Base-by-base conservation (phyloP, 257 asterid species). In the Phtheirospermum japonicum region DNA sequence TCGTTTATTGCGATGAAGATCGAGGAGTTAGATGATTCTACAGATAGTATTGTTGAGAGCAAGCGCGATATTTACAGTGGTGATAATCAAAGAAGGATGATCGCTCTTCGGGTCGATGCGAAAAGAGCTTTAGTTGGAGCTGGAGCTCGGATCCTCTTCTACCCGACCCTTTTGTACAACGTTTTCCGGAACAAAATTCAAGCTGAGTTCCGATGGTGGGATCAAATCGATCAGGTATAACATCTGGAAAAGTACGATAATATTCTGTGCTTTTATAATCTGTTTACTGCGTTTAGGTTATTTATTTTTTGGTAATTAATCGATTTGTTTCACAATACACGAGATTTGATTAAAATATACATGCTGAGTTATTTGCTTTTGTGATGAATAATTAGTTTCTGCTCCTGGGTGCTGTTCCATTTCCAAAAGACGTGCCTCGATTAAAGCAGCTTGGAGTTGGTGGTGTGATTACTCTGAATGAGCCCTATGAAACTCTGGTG, bases 191-290 rank as follows among this genome's bases (percentile, higher is more conserved):
- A 91, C 78, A 88, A 84, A 73, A 76, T 86, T 70, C 83, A 84
- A 59, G 70, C 96, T 20, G 95, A 88, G 77, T 91, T 88, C 79
- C 77, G 94, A 55, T 91, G 98, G 98, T 91, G 98, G 98, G 98
- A 91, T 77, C 81, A 85, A 72, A 81, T 91, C 45, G 94, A 91
- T 72, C 90, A 91, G 96, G 98, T 90, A 60, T 45, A 56, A 6
- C 19, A 18, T 51, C 57, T 61, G 12, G 28, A 11, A 33, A 32
- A 26, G 20, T 28, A 20, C 36, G 42, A 9, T 39, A 10, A 39
- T 31, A 31, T 42, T 37, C 34, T 0, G 30, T 14, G 9, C 16
- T 12, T 19, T 9, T 73, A 14, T 13, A 9, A 9, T 12, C 3
- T 39, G 18, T 67, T 50, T 1, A 17, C 46, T 20, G 6, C 13